Conservation (phyloP, 495 filamentous ascomycete species). For the Penicillium steckii region DNA sequence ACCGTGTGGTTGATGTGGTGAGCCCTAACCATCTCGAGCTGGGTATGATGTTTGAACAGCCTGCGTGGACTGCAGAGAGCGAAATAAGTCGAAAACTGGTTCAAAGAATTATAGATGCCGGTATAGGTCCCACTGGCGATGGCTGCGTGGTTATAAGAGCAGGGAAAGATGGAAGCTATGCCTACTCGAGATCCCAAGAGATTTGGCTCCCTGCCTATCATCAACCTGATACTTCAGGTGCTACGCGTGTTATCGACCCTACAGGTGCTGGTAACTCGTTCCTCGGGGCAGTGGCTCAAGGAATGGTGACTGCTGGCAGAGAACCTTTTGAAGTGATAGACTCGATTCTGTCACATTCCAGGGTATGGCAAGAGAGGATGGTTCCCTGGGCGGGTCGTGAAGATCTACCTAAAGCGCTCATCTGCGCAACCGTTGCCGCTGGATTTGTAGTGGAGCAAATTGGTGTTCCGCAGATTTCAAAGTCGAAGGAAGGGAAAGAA, state of each 20-base stretch:
- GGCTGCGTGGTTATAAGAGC: constrained; percentile 53
- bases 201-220: constrained; percentile 60
- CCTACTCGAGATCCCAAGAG: constrained; percentile 35
- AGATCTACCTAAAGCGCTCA: constrained; percentile 64
- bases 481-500: constrained; percentile 55
- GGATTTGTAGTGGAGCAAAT: constrained; percentile 95
- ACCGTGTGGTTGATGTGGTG: constrained; percentile 76
- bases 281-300: constrained; percentile 78
- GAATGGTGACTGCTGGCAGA: constrained; percentile 58
- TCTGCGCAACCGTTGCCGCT: constrained; percentile 80
- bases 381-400: constrained; percentile 30
- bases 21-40: constrained; percentile 89
- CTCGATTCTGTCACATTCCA: constrained; percentile 31
- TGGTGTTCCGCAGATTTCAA: constrained; percentile 67
- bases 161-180: constrained; percentile 60
- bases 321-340: constrained; percentile 35
- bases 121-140: constrained; percentile 44
- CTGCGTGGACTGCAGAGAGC: constrained; percentile 47
- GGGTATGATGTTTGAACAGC: constrained; percentile 70
- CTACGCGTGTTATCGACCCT: constrained; percentile 73
- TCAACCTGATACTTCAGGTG: constrained; percentile 29
- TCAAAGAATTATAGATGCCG: constrained; percentile 54
- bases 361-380: constrained; percentile 30
- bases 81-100: constrained; percentile 51
- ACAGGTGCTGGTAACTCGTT: constrained; percentile 97